Evolutionary conservation across 1,139 yeast species (phyloP), one percentile per base, ranked within the genome.

Genomic region (Candida labiduridarum): DNA sequence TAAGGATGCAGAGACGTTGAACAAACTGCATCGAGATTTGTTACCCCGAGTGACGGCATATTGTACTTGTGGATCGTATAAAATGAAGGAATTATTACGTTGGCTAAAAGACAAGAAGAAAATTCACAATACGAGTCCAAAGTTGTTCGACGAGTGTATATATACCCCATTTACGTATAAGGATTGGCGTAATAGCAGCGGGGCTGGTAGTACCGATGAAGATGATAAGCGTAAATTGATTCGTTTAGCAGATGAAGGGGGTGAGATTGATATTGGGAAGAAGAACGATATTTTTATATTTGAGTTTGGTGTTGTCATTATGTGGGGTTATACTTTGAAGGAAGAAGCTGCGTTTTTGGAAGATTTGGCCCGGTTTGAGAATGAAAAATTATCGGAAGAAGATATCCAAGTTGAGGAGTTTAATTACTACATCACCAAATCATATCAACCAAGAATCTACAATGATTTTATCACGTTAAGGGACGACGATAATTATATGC

Each of bases 361-460:
- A 47, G 97, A 92, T 61, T 71, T 94, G 58, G 96, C 94, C 22
- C 82, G 83, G 56, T 94, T 91, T 68, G 98, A 94, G 66, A 85
- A 82, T 63, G 99, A 94, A 64, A 94, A 94, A 65, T 77, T 94
- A 46, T 87, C 96, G 0, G 84, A 82, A 48, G 97, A 91, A 66
- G 98, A 94, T 67, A 86, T 92, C 41, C 98, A 94, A 67, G 78
- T 89, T 36, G 98, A 94, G 66, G 97, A 94, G 65, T 89, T 94
- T 69, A 92, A 92, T 66, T 94, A 91, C 69, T 94, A 92, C 66
- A 87, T 94, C 53, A 92, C 99, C 10, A 85, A 87, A 65, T 85
- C 92, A 54, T 92, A 94, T 66, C 97, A 92, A 67, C 97, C 98
- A 2, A 79, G 98, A 61, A 92, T 92, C 47, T 92, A 92, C 67